A percentile compares a stretch with the other conserved stretches of the same genome.
phyloP scores from a whole-genome alignment of 192 early-diverging fungal species.

The Backusella psychrophila region DNA sequence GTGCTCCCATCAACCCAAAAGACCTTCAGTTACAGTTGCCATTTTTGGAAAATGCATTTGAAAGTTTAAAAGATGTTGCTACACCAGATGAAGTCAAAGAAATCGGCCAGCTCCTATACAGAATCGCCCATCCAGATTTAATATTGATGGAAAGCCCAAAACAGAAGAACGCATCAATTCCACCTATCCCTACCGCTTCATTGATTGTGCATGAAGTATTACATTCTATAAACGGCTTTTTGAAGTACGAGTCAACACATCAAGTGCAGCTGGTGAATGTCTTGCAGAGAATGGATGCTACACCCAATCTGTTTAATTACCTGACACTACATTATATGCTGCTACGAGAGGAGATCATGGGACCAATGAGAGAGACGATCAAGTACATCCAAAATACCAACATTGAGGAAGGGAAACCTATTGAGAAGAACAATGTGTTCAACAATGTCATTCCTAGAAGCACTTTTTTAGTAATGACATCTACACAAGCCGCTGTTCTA shows the following conservation, averaged over 20 bases:
- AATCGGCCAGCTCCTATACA: too few relatives aligned
- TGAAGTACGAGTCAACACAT: neutral
- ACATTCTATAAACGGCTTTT: neutral
- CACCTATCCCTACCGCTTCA: neutral
- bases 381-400: neutral
- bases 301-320: neutral
- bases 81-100: neutral
- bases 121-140: neutral
- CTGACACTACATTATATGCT: slow-evolving; percentile 2
- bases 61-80: neutral
- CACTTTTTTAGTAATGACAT: neutral
- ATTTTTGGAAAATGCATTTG: neutral
- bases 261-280: neutral
- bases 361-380: neutral
- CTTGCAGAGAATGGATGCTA: neutral
- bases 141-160: too few relatives aligned
- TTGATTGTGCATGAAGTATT: neutral
- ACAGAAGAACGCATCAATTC: neutral
- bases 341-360: neutral
- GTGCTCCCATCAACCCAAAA: neutral
- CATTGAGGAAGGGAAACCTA: neutral
- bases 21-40: neutral
- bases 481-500: neutral
- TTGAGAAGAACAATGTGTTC: neutral
- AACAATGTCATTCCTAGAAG: neutral